Evolutionary conservation across 2,329 filamentous ascomycete species (phyloP).

Genomic region (Nothomitra cinnamomea): DNA sequence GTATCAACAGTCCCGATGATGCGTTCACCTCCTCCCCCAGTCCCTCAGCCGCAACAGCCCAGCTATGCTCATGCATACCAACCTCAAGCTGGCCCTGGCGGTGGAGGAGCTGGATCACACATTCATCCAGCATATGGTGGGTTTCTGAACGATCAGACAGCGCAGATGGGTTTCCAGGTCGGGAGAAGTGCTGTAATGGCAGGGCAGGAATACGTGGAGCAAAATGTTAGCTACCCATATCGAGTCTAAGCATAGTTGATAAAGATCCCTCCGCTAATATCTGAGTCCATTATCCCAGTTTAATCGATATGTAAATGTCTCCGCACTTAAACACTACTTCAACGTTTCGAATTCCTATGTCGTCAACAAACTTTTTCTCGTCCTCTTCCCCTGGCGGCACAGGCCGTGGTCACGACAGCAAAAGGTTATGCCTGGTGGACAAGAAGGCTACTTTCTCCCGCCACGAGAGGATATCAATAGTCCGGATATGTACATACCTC

Average conservation of each 20-base stretch:
- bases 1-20: conserved; percentile 96
- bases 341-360: conserved; percentile 98
- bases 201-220: conserved; percentile 86
- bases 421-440: conserved; percentile 28
- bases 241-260: not conserved
- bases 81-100: conserved; percentile 25
- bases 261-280: not conserved
- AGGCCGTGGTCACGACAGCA: conserved; percentile 88
- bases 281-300: conserved; percentile 29
- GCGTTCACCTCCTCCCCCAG: conserved; percentile 76
- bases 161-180: conserved; percentile 88
- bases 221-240: conserved; percentile 50
- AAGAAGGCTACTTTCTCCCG: conserved; percentile 67
- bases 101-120: conserved; percentile 22
- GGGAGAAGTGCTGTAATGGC: conserved; percentile 83
- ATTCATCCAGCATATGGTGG: conserved; percentile 34
- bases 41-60: conserved; percentile 46
- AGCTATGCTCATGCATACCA: conserved; percentile 43
- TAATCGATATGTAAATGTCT: conserved; percentile 76
- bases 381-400: conserved; percentile 95
- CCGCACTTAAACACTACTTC: conserved; percentile 95
- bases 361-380: conserved; percentile 77
- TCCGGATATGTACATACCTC: conserved; percentile 96
- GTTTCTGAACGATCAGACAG: conserved; percentile 90
- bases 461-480: conserved; percentile 93